These are phyloP conservation scores for Drechmeria coniospora DNA, from an alignment of 2,329 filamentous ascomycete genomes.

Conservation along the genomic window DNA sequence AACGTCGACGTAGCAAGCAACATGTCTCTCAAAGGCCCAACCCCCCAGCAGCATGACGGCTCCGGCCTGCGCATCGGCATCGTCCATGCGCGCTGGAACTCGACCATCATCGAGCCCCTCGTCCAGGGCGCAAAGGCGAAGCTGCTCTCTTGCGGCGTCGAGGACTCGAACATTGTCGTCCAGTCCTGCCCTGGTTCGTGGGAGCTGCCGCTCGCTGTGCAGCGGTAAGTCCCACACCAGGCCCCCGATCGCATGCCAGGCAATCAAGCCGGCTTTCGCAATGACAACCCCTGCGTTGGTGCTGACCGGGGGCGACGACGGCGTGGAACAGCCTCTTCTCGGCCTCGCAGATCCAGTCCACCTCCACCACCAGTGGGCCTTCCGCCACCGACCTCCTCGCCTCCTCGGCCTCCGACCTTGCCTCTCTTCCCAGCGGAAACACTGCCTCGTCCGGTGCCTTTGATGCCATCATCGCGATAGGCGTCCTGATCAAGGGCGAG, in stretches of 20 bases:
- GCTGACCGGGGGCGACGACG: slow-evolving; percentile 5
- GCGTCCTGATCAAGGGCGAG: slow-evolving; percentile 94
- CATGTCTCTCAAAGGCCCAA: slow-evolving; percentile 41
- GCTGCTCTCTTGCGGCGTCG: slow-evolving; percentile 65
- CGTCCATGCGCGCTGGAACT: slow-evolving; percentile 93
- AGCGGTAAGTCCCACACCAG: slow-evolving; percentile 53
- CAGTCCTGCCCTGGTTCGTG: slow-evolving; percentile 88
- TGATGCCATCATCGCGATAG: slow-evolving; percentile 88
- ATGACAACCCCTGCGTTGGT: no score
- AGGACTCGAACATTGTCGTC: slow-evolving; percentile 72
- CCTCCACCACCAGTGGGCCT: slow-evolving; percentile 41
- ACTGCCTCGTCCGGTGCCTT: slow-evolving; percentile 51
- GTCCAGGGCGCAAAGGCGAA: slow-evolving; percentile 66
- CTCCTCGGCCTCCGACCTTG: slow-evolving; percentile 51
- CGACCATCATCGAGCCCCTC: slow-evolving; percentile 70
- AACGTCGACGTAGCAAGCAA: background rate
- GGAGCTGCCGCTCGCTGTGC: slow-evolving; percentile 82
- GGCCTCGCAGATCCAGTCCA: slow-evolving; percentile 72
- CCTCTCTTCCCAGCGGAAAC: slow-evolving; percentile 24
- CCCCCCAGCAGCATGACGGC: slow-evolving; percentile 45
- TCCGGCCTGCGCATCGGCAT: slow-evolving; percentile 77
- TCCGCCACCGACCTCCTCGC: slow-evolving; percentile 66
- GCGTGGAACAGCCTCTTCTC: slow-evolving; percentile 58
- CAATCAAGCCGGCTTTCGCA: no score
- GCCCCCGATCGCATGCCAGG: no score